Conservation (phyloP, 768 basidiomycete genomes). For the Udeniomyces megalosporus region DNA sequence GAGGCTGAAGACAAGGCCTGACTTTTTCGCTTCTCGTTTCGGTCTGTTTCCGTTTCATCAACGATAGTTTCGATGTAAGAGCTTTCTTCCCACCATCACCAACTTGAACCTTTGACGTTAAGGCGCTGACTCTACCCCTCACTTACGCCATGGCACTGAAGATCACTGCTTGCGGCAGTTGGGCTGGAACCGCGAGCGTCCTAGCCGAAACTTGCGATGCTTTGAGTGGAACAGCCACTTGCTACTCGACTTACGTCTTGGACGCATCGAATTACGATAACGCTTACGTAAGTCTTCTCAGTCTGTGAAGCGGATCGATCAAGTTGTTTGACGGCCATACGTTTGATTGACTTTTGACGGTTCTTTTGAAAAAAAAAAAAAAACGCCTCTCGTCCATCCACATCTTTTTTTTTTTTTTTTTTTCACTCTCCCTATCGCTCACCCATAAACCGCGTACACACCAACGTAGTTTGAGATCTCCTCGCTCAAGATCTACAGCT, state of each 20-base stretch:
- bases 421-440: too few species aligned
- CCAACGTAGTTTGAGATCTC: conserved; percentile 49
- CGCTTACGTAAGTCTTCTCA: conserved; percentile 37
- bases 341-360: background rate
- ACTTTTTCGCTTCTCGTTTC: too few species aligned
- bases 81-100: background rate
- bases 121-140: too few species aligned
- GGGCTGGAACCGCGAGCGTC: conserved; percentile 39
- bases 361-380: background rate
- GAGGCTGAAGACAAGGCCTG: too few species aligned
- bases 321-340: too few species aligned
- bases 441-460: too few species aligned
- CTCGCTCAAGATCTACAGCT: conserved; percentile 40
- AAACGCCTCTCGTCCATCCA: too few species aligned
- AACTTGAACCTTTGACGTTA: conserved; percentile 26
- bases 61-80: too few species aligned
- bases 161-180: conserved; percentile 46
- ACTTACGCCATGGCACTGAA: conserved; percentile 57
- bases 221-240: conserved; percentile 32
- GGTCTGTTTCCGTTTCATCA: conserved; percentile 19
- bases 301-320: too few species aligned
- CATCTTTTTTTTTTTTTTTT: background rate
- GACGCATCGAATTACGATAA: conserved; percentile 45
- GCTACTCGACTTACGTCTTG: conserved; percentile 45
- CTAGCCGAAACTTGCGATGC: conserved; percentile 33